Evolutionary conservation across 2,329 filamentous ascomycete species (phyloP).

Genomic region (Coniochaeta sp.): DNA sequence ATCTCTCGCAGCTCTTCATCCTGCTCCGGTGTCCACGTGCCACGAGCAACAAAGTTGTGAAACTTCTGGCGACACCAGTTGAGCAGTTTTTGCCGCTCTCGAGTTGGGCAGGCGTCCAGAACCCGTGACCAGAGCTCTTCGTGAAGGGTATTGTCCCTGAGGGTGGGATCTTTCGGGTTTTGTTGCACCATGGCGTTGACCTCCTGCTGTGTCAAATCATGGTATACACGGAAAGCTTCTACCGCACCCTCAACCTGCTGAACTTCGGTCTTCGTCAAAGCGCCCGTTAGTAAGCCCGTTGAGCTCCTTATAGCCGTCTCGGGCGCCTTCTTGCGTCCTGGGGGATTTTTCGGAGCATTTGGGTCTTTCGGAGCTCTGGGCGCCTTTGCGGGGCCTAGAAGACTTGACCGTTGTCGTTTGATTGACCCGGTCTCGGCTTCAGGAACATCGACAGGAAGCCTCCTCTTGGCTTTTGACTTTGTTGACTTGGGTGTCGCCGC

Average conservation of each 20-base stretch:
- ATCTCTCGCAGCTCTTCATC: conserved; percentile 44
- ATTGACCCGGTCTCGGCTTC: background rate
- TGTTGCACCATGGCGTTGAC: conserved; percentile 12
- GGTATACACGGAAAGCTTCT: background rate
- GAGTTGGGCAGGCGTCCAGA: conserved; percentile 37
- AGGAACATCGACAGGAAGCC: background rate
- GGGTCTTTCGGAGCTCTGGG: background rate
- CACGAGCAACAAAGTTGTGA: conserved; percentile 56
- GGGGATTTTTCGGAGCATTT: background rate
- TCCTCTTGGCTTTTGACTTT: background rate
- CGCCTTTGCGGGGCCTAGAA: background rate
- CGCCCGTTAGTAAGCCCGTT: background rate
- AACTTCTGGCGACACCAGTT: conserved; percentile 54
- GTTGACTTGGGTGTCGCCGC: background rate
- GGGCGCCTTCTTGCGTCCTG: background rate
- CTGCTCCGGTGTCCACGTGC: conserved; percentile 50
- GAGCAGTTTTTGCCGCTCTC: conserved; percentile 45
- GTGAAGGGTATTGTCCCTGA: conserved; percentile 15
- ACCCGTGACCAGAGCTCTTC: conserved; percentile 42
- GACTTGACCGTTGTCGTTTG: background rate
- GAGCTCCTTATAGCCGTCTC: background rate
- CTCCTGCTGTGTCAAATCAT: conserved; percentile 10
- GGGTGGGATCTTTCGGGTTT: conserved; percentile 9
- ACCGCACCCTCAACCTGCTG: background rate
- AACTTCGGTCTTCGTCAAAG: background rate